phyloP scores from a whole-genome alignment of 1,284 basidiomycete genomes.

The Apiotrichum porosum region DNA sequence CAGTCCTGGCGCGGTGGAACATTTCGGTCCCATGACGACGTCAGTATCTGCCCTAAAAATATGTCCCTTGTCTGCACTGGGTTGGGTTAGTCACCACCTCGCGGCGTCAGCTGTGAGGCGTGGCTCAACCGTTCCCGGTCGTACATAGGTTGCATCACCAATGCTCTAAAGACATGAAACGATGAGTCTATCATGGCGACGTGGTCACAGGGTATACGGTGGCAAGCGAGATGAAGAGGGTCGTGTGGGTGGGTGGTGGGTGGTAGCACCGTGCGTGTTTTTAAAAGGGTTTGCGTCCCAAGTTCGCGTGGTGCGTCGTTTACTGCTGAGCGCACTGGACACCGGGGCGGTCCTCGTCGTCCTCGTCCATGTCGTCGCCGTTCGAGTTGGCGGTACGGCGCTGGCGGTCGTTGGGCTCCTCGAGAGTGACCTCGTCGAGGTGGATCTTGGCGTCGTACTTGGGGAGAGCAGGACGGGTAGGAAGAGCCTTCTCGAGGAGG shows the following conservation, averaged over 20 bases:
- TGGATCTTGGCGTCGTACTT: constrained; percentile 63
- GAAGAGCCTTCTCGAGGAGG: constrained; percentile 80
- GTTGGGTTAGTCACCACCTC: too few relatives aligned
- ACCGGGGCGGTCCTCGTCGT: constrained; percentile 54
- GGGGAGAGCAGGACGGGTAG: constrained; percentile 66
- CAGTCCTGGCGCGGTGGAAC: too few relatives aligned
- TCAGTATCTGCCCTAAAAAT: too few relatives aligned
- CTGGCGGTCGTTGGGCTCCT: constrained; percentile 75
- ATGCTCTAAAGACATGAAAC: constrained; percentile 16
- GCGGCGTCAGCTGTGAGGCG: too few relatives aligned
- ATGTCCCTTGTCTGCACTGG: too few relatives aligned
- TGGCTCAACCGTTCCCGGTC: too few relatives aligned
- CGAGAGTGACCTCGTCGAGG: constrained; percentile 81
- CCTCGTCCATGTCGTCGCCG: constrained; percentile 80
- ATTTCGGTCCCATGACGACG: too few relatives aligned
- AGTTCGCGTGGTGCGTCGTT: too few relatives aligned
- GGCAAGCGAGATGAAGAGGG: too few relatives aligned
- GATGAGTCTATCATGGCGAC: constrained; percentile 11
- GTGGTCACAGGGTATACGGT: constrained; percentile 9
- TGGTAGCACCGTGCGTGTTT: too few relatives aligned
- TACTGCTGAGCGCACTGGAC: constrained; percentile 53
- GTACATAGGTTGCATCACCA: constrained; percentile 13
- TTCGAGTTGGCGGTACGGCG: constrained; percentile 53
- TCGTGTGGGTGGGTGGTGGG: too few relatives aligned
- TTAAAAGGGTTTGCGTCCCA: too few relatives aligned